Conservation (phyloP, 179 eudicot genomes). For the Nepenthes alata region DNA sequence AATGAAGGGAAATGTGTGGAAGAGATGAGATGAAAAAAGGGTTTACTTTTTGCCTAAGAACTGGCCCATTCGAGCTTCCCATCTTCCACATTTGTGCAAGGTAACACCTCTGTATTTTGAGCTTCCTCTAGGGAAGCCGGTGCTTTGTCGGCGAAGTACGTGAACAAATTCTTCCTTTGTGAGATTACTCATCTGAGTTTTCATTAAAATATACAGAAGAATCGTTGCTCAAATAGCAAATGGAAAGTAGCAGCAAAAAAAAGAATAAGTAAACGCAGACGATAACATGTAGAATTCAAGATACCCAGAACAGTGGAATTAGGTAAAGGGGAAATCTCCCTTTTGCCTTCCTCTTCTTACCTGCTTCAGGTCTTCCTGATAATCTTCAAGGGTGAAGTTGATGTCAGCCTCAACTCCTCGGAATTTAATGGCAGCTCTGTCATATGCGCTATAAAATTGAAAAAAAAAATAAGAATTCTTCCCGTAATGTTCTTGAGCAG, state of each 20-base stretch:
- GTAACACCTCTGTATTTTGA: slow-evolving; percentile 90
- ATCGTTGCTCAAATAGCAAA: not conserved
- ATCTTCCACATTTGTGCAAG: slow-evolving; percentile 95
- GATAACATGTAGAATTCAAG: not conserved
- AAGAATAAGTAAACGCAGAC: not conserved
- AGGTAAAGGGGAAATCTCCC: not conserved
- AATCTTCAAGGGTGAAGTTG: slow-evolving; percentile 43
- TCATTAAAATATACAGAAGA: not conserved
- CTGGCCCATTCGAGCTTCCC: slow-evolving; percentile 99
- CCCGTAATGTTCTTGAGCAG: not conserved
- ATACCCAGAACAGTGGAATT: not conserved
- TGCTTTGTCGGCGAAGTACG: slow-evolving; percentile 82
- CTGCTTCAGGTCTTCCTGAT: slow-evolving; percentile 58
- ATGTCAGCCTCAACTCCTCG: slow-evolving; percentile 83
- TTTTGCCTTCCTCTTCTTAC: slow-evolving; percentile 16
- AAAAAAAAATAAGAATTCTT: not conserved
- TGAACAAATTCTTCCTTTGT: slow-evolving; percentile 93
- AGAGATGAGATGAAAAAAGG: not conserved
- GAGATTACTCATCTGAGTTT: slow-evolving; percentile 58
- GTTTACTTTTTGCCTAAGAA: slow-evolving; percentile 87
- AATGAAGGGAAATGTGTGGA: not conserved
- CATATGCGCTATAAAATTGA: slow-evolving; percentile 57
- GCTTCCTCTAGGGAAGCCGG: slow-evolving; percentile 88
- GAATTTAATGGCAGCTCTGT: slow-evolving; percentile 89
- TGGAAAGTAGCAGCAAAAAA: not conserved